Evolutionary conservation across 345 rosid species (phyloP), one percentile per base, ranked within the genome.

Genomic region (Luvunga scandens): DNA sequence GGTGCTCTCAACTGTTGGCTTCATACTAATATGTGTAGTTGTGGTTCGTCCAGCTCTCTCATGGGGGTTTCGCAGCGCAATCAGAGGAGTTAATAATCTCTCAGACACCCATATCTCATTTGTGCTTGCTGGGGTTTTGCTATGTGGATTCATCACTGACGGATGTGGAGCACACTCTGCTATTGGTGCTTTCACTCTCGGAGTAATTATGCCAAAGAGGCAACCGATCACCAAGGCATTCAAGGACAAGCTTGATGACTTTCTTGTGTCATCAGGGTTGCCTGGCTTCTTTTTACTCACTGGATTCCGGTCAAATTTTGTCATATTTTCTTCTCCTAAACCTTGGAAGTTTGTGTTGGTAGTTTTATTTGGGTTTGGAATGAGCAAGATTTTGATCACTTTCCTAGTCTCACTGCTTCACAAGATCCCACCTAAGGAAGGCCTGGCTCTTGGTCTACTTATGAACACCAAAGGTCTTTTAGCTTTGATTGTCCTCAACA

Each of bases 401-500:
- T 72, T 84, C 38, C 10, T 83, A 13, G 80, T 87, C 55, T 83
- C 88, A 33, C 0, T 73, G 6, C 69, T 76, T 25, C 63, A 69
- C 81, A 77, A 76, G 21, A 73, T 84, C 80, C 75, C 87, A 27
- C 19, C 84, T 21, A 77, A 60, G 50, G 92, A 91, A 30, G 86
- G 85, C 2, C 13, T 86, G 0, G 82, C 88, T 27, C 77, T 91
- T 10, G 95, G 92, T 7, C 73, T 83, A 8, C 88, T 92, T 57
- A 87, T 91, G 93, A 92, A 91, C 86, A 87, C 92, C 19, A 91
- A 91, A 78, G 97, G 94, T 13, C 81, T 89, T 25, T 56, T 89
- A 81, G 83, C 91, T 5, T 56, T 91, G 28, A 81, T 90, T 7
- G 24, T 85, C 59, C 65, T 90, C 39, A 89, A 89, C 56, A 65